These are phyloP conservation scores for Casaregolazyma lundiana DNA, from an alignment of 1,139 yeast species.

Conservation along the genomic window DNA sequence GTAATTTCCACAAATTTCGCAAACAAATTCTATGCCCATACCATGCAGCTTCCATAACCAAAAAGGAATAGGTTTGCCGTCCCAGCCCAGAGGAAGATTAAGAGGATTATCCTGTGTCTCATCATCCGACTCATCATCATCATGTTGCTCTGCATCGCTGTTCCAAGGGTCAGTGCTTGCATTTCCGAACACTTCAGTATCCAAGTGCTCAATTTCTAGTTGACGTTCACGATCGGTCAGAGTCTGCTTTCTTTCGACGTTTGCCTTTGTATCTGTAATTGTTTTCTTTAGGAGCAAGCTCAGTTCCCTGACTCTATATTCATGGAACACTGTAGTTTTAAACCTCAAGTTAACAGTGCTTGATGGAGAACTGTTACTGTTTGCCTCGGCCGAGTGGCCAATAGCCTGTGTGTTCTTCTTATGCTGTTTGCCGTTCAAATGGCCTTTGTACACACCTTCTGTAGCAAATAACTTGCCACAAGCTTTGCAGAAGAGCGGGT, in stretches of 20 bases:
- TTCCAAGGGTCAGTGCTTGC: constrained; percentile 24
- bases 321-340: constrained; percentile 28
- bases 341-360: constrained; percentile 13
- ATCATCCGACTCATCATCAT: constrained; percentile 27
- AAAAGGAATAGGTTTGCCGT: constrained; percentile 86
- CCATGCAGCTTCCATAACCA: constrained; percentile 95
- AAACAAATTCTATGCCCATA: constrained; percentile 60
- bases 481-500: constrained; percentile 46
- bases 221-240: constrained; percentile 70
- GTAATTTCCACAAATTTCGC: constrained; percentile 85
- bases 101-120: constrained; percentile 37
- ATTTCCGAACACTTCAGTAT: constrained; percentile 34
- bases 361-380: constrained; percentile 2
- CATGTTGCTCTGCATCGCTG: constrained; percentile 25
- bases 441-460: constrained; percentile 61
- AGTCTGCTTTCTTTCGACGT: constrained; percentile 62
- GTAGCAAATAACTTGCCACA: constrained; percentile 67
- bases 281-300: constrained; percentile 36
- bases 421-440: constrained; percentile 75
- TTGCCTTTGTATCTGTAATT: constrained; percentile 49
- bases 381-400: constrained; percentile 5
- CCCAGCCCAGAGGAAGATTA: constrained; percentile 75
- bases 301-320: constrained; percentile 38
- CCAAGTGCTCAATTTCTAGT: constrained; percentile 47
- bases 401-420: constrained; percentile 40